phyloP scores from a whole-genome alignment of 768 basidiomycete genomes.

The Agrocybe praecox region DNA sequence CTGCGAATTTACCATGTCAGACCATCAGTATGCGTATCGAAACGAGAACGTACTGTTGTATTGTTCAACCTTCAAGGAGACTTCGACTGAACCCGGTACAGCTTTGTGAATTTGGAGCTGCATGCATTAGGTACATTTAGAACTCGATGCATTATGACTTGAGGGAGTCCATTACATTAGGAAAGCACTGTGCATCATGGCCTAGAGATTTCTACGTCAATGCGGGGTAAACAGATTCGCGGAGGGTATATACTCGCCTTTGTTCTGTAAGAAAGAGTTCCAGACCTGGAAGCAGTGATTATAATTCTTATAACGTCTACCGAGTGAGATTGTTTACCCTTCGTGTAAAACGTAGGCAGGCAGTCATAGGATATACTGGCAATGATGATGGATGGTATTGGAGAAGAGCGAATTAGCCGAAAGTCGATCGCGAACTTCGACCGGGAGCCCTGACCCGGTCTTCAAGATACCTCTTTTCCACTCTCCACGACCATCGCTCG shows the following conservation, averaged over 20 bases:
- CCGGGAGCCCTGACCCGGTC: too few species aligned
- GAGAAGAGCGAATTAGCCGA: neutral
- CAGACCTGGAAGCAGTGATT: conserved; percentile 58
- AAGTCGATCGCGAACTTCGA: too few species aligned
- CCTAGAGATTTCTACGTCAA: conserved; percentile 41
- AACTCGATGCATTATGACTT: neutral
- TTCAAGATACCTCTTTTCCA: too few species aligned
- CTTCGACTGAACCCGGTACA: conserved; percentile 71
- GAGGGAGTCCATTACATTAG: conserved; percentile 51
- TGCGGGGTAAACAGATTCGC: neutral
- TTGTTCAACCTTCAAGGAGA: conserved; percentile 70
- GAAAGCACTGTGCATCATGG: conserved; percentile 80
- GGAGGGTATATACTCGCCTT: conserved; percentile 49
- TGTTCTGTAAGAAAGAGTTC: conserved; percentile 77
- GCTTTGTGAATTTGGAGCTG: conserved; percentile 69
- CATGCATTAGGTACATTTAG: neutral
- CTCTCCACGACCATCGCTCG: too few species aligned
- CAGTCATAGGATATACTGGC: conserved; percentile 62
- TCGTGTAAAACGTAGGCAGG: conserved; percentile 72
- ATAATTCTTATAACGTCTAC: neutral
- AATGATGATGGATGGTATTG: neutral
- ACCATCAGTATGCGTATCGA: too few species aligned
- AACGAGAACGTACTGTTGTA: conserved; percentile 60
- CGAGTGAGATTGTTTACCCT: conserved; percentile 35
- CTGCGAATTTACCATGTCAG: conserved; percentile 35